Conservation (phyloP, 2,329 filamentous ascomycete species). For the Cordyceps fumosorosea region DNA sequence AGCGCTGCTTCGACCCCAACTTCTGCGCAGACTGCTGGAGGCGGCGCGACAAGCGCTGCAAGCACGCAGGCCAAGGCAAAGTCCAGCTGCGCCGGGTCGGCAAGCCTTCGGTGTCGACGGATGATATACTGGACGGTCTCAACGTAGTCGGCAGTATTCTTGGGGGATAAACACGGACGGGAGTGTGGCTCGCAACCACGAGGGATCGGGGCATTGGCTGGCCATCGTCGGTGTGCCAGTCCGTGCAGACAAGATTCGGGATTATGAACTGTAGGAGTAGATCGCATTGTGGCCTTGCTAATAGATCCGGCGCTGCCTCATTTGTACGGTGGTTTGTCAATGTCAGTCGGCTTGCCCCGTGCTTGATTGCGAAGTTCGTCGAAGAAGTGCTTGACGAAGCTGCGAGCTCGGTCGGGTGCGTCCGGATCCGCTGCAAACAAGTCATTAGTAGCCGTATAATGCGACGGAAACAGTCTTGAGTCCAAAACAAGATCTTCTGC, state of each 20-base stretch:
- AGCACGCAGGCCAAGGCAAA: slow-evolving; percentile 14
- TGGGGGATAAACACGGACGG: neutral
- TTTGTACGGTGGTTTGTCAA: slow-evolving; percentile 23
- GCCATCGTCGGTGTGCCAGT: neutral
- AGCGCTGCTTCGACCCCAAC: slow-evolving; percentile 17
- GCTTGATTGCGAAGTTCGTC: slow-evolving; percentile 46
- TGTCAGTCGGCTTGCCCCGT: slow-evolving; percentile 37
- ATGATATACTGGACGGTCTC: slow-evolving; percentile 9
- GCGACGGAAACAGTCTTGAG: neutral
- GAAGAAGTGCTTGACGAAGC: slow-evolving; percentile 42
- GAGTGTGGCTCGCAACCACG: too few relatives aligned
- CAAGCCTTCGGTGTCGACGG: neutral
- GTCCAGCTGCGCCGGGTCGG: slow-evolving; percentile 16
- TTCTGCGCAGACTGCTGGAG: slow-evolving; percentile 18
- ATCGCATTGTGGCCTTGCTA: neutral
- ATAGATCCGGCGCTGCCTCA: slow-evolving; percentile 13
- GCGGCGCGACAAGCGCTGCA: slow-evolving; percentile 16
- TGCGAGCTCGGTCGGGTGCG: slow-evolving; percentile 16
- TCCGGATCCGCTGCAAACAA: slow-evolving; percentile 27
- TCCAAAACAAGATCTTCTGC: neutral
- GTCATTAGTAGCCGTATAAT: neutral
- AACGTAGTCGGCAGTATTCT: neutral
- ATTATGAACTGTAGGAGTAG: neutral
- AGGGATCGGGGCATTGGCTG: neutral
- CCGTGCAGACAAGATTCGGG: neutral